These are phyloP conservation scores for Babesia gibsoni DNA, from an alignment of 169 alveolate genomes.

Conservation along the genomic window DNA sequence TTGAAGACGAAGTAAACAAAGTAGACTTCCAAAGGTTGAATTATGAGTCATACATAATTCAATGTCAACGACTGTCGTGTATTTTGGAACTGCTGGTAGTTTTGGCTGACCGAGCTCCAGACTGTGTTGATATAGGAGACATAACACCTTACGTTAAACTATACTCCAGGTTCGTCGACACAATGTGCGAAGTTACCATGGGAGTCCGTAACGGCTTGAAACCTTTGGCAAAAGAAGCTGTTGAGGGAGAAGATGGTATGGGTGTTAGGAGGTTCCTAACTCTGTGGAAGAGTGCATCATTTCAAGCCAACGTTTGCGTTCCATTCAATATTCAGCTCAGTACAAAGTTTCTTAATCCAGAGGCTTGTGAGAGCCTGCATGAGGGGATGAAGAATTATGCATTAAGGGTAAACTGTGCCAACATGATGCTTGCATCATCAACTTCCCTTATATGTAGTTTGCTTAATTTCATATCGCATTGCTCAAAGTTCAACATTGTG, in stretches of 20 bases:
- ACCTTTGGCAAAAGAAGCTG: neutral
- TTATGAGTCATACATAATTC: conserved; percentile 22
- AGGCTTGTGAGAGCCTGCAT: conserved; percentile 6
- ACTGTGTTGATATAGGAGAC: neutral
- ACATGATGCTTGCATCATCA: conserved; percentile 25
- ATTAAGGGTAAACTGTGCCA: conserved; percentile 17
- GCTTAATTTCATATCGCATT: conserved; percentile 33
- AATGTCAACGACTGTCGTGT: conserved; percentile 26
- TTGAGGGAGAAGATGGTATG: neutral
- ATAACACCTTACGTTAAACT: conserved; percentile 11
- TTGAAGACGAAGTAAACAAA: conserved; percentile 18
- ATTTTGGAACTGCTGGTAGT: conserved; percentile 20
- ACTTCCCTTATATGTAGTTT: conserved; percentile 10
- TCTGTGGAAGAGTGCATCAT: conserved; percentile 18
- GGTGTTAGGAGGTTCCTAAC: neutral
- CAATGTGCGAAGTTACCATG: conserved; percentile 9
- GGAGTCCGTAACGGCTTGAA: conserved; percentile 10
- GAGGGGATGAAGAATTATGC: conserved; percentile 15
- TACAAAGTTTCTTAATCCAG: conserved; percentile 23
- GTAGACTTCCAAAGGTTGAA: neutral
- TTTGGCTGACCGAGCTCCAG: neutral
- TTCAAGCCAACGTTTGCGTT: conserved; percentile 18
- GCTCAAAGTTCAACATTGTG: neutral
- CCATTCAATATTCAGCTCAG: conserved; percentile 12
- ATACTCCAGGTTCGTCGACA: conserved; percentile 9